These are phyloP conservation scores for Allium sativum DNA, from an alignment of 106 monocot genomes.

Conservation along the genomic window DNA sequence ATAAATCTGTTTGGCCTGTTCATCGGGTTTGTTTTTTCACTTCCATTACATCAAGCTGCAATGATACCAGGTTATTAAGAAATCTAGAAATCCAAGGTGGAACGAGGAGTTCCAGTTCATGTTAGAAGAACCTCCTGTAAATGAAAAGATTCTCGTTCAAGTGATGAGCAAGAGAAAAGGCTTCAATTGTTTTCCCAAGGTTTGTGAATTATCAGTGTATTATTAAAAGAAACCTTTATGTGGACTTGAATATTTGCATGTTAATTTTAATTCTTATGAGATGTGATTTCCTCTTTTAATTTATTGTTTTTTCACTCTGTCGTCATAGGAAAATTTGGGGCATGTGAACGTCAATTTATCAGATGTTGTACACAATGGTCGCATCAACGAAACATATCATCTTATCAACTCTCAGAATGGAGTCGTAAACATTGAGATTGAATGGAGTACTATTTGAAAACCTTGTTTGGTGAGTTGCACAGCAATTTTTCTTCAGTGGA, in stretches of 20 bases:
- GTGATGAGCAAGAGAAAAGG: constrained; percentile 55
- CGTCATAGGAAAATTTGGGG: constrained; percentile 55
- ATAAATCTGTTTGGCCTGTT: too few species aligned
- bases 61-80: constrained; percentile 41
- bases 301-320: not conserved
- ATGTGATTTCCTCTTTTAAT: too few species aligned
- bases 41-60: not conserved
- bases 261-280: not conserved
- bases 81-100: constrained; percentile 74
- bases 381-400: constrained; percentile 69
- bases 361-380: constrained; percentile 70
- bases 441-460: constrained; percentile 61
- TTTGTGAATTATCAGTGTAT: constrained; percentile 3
- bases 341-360: constrained; percentile 54
- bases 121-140: constrained; percentile 57
- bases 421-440: constrained; percentile 52
- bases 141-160: constrained; percentile 69
- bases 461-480: not conserved
- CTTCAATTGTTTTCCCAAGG: constrained; percentile 40
- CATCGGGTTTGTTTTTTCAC: too few species aligned
- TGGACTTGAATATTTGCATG: not conserved
- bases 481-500: too few species aligned
- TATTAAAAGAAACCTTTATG: too few species aligned
- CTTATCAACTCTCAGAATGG: constrained; percentile 82
- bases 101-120: constrained; percentile 70